Evolutionary conservation across 371 early-diverging fungal species (phyloP), one percentile per base, ranked within the genome.

Genomic region (Dentiscutata heterogama): DNA sequence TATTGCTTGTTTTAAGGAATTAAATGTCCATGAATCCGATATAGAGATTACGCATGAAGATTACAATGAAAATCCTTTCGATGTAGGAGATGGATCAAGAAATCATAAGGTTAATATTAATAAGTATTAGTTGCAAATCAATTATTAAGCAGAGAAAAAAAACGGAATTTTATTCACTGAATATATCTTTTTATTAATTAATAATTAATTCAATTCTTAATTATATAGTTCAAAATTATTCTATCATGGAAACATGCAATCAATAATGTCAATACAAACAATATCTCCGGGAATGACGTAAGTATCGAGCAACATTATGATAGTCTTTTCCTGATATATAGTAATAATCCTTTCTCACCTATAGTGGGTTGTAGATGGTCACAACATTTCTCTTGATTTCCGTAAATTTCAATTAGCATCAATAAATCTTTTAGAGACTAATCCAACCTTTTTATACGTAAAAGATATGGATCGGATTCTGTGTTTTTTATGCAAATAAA

Each of bases 201-300:
- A 54, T 54, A 20, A 75, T 75, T 75, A 42, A 46, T 60, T 75
- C 27, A 75, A 39, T 75, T 39, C 20, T 22, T 75, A 35, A 35
- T 42, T 18, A 27, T 75, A 60, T 31, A 56, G 22, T 70, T 75
- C 58, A 73, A 75, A 56, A 18, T 74, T 18, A 42, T 54, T 54
- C 53, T 73, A 27, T 73, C 73, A 73, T 73, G 53, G 74, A 73
- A 27, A 7, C 54, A 73, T 20, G 74, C 74, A 2, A 70, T 70
- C 25, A 22, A 56, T 54, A 58, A 58, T 60, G 35, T 75, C 25
- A 18, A 6, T 31, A 75, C 56, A 75, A 75, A 56, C 56, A 35
- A 75, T 75, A 31, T 35, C 18, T 75, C 75, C 56, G 56, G 6
- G 22, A 75, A 75, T 75, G 75, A 75, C 35, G 60, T 75, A 75